Percentiles rank a stretch among this genome's conserved stretches.
These are phyloP conservation scores for Beauveria medogensis DNA, from an alignment of 2,329 filamentous ascomycete species.

Conservation along the genomic window DNA sequence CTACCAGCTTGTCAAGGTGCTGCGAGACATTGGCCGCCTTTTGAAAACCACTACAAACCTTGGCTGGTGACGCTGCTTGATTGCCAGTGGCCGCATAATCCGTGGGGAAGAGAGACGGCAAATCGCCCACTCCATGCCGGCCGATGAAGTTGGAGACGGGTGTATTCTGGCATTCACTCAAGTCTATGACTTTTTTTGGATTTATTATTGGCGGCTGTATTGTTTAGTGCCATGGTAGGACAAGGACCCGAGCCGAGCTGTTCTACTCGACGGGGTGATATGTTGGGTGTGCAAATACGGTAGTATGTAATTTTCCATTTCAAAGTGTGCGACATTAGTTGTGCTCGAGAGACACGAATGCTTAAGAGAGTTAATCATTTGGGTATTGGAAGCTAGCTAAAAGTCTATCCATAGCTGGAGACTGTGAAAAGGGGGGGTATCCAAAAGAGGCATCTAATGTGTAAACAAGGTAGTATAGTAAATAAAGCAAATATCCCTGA, in stretches of 20 bases:
- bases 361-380: not conserved
- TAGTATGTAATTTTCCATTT: no score
- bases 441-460: conserved; percentile 1
- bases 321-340: not conserved
- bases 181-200: no score
- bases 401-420: conserved; percentile 7
- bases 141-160: no score
- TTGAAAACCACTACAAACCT: not conserved
- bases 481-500: not conserved
- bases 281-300: no score
- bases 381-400: conserved; percentile 7
- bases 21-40: not conserved
- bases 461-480: not conserved
- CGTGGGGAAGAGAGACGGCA: not conserved
- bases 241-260: no score
- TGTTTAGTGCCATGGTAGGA: no score
- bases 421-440: conserved; percentile 9
- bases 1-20: not conserved
- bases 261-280: no score
- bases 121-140: no score
- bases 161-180: no score
- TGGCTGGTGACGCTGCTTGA: not conserved
- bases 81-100: not conserved
- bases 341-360: not conserved
- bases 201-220: no score